These are phyloP conservation scores for Teunomyces aglyptinius DNA, from an alignment of 805 yeast genomes.

Conservation along the genomic window DNA sequence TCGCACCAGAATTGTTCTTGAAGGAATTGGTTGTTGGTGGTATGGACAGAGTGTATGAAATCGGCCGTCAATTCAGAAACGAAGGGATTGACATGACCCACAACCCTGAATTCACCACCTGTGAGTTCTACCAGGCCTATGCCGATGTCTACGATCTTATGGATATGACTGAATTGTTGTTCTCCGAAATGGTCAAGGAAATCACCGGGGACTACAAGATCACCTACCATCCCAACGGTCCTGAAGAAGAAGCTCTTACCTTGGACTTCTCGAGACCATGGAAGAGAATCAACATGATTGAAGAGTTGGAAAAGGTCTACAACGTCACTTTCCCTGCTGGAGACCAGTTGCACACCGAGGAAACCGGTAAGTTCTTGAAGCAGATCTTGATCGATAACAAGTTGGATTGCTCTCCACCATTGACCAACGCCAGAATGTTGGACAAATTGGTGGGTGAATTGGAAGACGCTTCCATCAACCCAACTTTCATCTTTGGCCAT, in stretches of 20 bases:
- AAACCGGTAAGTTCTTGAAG: slow-evolving; percentile 88
- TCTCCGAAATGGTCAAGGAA: slow-evolving; percentile 96
- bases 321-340: slow-evolving; percentile 94
- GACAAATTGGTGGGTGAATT: slow-evolving; percentile 96
- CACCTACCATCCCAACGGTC: slow-evolving; percentile 91
- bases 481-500: slow-evolving; percentile 97
- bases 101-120: slow-evolving; percentile 98
- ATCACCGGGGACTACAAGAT: slow-evolving; percentile 87
- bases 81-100: slow-evolving; percentile 99
- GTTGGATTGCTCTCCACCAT: slow-evolving; percentile 85
- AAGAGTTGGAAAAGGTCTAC: slow-evolving; percentile 84
- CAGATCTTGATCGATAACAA: slow-evolving; percentile 73
- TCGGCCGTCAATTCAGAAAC: slow-evolving; percentile 98
- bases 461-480: slow-evolving; percentile 93
- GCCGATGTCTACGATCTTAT: slow-evolving; percentile 96
- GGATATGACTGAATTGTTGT: slow-evolving; percentile 89
- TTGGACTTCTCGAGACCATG: slow-evolving; percentile 94
- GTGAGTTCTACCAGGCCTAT: slow-evolving; percentile 97
- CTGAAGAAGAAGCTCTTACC: slow-evolving; percentile 73
- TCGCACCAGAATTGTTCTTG: slow-evolving; percentile 96
- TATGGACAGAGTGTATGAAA: slow-evolving; percentile 95
- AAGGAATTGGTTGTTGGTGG: slow-evolving; percentile 98
- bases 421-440: slow-evolving; percentile 97
- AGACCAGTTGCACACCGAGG: slow-evolving; percentile 88
- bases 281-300: slow-evolving; percentile 98